Base-by-base conservation (phyloP, 2,329 filamentous ascomycete genomes). In the Ilyonectria mors-panacis region DNA sequence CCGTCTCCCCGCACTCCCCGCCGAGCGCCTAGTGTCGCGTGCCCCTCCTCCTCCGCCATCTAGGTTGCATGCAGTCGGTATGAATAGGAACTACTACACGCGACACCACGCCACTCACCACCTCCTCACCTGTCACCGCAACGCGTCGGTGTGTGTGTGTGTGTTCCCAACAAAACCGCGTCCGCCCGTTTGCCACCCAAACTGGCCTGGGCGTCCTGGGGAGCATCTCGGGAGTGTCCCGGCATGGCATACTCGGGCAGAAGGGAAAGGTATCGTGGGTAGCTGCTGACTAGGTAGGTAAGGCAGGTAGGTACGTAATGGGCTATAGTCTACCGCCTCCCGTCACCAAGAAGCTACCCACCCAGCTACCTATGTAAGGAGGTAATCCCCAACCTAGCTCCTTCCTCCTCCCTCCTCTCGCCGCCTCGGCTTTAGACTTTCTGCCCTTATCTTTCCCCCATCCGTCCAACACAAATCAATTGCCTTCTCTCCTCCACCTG, bases 11-110 rank as follows among this genome's bases (percentile, higher is more conserved):
- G 39, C 39, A 42, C 15, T 42, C 39, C 39, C 39, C 39, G 39
- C 39, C 39, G 5, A n/a, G 15, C 39, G 39, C n/a, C 15, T 19
- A 15, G 50, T 62, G 59, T 62, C 59, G 59, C 59, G 59, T 62
- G 59, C 51, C 51, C 39, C 39, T 42, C 39, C 17, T n/a, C 15
- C 39, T 7, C 13, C 37, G 13, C 39, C 15, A n/a, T n/a, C n/a
- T 42, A n/a, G 39, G 39, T 42, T 42, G 39, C 39, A 42, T 42
- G 39, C 39, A 42, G 39, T 42, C 39, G 39, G 39, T 17, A 42
- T 42, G 47, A 44, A 59, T 28, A 30, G 30, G 56, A 19, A 59
- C 56, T 6, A 42, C 21, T 35, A 42, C 15, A 39, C 57, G 19
- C 35, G 23, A 47, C 45, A 42, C 57, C 57, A 53, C 57, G 33